Evolutionary conservation across 805 yeast species (phyloP).

Genomic region (Saturnispora sanitii): DNA sequence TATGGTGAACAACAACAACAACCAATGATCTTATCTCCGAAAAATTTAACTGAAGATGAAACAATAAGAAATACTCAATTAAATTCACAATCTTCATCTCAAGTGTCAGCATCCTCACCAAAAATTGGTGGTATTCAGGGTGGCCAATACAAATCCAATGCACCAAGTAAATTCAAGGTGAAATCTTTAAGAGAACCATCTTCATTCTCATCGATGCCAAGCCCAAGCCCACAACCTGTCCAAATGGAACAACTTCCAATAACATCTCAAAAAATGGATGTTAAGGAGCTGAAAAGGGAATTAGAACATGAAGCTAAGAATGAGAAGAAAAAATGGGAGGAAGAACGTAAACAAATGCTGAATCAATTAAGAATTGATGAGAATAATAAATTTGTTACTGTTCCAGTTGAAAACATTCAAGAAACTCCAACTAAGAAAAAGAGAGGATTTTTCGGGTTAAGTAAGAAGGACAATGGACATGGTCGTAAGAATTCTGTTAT

Average conservation of each 20-base stretch:
- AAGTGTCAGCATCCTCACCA: neutral
- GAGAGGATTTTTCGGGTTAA: conserved; percentile 6
- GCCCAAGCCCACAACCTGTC: neutral
- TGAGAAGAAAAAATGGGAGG: conserved; percentile 17
- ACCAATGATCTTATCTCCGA: no score
- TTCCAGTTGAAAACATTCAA: neutral
- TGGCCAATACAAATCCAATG: conserved; percentile 24
- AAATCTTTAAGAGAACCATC: conserved; percentile 22
- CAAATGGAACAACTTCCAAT: neutral
- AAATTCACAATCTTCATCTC: conserved; percentile 13
- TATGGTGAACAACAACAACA: conserved; percentile 32
- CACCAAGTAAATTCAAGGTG: conserved; percentile 22
- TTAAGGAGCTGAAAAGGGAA: conserved; percentile 14
- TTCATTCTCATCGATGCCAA: neutral
- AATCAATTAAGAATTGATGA: conserved; percentile 1
- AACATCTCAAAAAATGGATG: neutral
- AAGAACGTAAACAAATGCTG: conserved; percentile 17
- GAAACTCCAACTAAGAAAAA: conserved; percentile 1
- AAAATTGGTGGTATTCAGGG: no score
- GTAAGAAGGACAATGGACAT: conserved; percentile 9
- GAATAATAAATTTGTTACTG: conserved; percentile 2
- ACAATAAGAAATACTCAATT: conserved; percentile 21
- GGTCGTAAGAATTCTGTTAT: conserved; percentile 3
- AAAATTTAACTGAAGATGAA: conserved; percentile 17
- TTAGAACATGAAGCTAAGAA: conserved; percentile 19